Percentiles rank a stretch among this genome's conserved stretches.
Conservation (phyloP, 148 eudicot species). For the Chenopodium formosanum region DNA sequence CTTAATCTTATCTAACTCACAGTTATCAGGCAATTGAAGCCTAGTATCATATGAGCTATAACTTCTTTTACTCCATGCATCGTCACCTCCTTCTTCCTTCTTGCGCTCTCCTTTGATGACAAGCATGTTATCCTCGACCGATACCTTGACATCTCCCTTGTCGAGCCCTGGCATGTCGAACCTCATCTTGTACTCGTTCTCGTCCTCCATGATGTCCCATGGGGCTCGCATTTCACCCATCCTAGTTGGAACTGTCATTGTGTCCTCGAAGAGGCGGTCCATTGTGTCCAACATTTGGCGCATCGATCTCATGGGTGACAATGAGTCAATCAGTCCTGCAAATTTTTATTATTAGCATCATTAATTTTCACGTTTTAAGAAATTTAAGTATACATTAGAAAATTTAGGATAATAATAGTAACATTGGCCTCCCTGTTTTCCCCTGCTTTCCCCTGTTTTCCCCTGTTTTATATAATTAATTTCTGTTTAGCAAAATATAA, state of each 20-base stretch:
- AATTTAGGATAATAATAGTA: neutral
- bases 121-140: slow-evolving; percentile 51
- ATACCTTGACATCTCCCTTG: slow-evolving; percentile 62
- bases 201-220: slow-evolving; percentile 72
- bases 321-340: slow-evolving; percentile 63
- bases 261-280: slow-evolving; percentile 66
- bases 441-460: neutral
- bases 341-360: too few relatives aligned
- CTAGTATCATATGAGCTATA: slow-evolving; percentile 51
- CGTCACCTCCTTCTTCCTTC: slow-evolving; percentile 33
- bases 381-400: too few relatives aligned
- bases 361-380: too few relatives aligned
- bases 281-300: slow-evolving; percentile 72
- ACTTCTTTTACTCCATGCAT: slow-evolving; percentile 39
- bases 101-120: slow-evolving; percentile 57
- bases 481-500: neutral
- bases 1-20: slow-evolving; percentile 56
- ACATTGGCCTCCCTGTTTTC: neutral
- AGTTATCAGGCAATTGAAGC: slow-evolving; percentile 59
- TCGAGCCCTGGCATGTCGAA: slow-evolving; percentile 81
- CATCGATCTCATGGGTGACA: slow-evolving; percentile 75
- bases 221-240: slow-evolving; percentile 49
- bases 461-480: neutral
- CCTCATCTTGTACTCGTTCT: slow-evolving; percentile 67
- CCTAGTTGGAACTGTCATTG: slow-evolving; percentile 48